Base-by-base conservation (phyloP, 1,284 basidiomycete species). In the Amylostereum areolatum region DNA sequence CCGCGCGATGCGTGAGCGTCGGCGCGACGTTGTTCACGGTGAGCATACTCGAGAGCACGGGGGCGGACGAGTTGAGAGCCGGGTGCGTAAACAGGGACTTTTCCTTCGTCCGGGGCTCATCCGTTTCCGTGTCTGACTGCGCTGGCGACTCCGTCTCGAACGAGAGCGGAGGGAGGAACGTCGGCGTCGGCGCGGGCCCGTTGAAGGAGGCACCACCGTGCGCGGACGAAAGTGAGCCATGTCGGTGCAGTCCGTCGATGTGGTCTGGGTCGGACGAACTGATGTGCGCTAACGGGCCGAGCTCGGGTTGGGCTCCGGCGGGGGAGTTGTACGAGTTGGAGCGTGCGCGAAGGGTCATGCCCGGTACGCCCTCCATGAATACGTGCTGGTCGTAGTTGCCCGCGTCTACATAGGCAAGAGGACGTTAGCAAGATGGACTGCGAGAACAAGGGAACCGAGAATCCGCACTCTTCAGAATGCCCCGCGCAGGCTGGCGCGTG, bases 381-480 rank as follows among this genome's bases (percentile, higher is more conserved):
- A 62, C 57, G 49, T 79, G 73, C 63, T 89, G 88, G 52, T 74
- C 73, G 62, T 87, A 88, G 32, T 66, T 74, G 2, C 70, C 71
- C 7, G 84, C 81, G 62, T 83, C 86, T 86, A 59, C 12, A 55
- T 39, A 49, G 43, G 49, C 45, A 47, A 49, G 54, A 54, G 43
- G 52, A 49, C 40, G 55, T 65, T 51, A 67, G 62, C 34, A 50
- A 40, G 44, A n/a, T n/a, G n/a, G n/a, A n/a, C n/a, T n/a, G n/a
- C n/a, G n/a, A n/a, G n/a, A n/a, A n/a, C n/a, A n/a, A n/a, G n/a
- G n/a, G n/a, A n/a, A n/a, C n/a, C n/a, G n/a, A n/a, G 46, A 46
- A 30, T 1, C 78, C 85, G 62, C 62, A 93, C 93, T 73, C 77
- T 97, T 97, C 55, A 98, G 70, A 56, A 98, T 97, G 34, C 94